These are phyloP conservation scores for Blastobotrys arbuscula DNA, from an alignment of 1,139 yeast genomes.

Conservation along the genomic window DNA sequence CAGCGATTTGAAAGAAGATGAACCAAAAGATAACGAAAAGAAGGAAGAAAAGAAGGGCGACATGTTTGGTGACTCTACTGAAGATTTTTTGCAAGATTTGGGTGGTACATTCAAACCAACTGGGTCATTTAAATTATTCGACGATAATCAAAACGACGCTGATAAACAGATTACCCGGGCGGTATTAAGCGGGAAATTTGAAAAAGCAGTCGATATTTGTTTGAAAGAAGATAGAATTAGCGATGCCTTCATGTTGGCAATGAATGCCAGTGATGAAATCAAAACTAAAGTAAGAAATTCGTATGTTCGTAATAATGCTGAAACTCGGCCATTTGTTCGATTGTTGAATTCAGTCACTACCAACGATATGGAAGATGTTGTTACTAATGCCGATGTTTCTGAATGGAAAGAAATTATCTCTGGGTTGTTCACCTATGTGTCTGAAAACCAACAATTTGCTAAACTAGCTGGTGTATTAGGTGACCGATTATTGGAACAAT, in stretches of 20 bases:
- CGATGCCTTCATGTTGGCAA: constrained; percentile 80
- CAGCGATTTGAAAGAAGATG: constrained; percentile 15
- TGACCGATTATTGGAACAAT: constrained; percentile 49
- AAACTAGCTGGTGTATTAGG: constrained; percentile 63
- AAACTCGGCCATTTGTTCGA: constrained; percentile 60
- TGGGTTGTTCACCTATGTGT: constrained; percentile 55
- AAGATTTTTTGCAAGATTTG: constrained; percentile 30
- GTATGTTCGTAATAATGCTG: constrained; percentile 57
- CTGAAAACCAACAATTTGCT: constrained; percentile 41
- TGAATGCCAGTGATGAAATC: constrained; percentile 54
- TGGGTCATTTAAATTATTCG: constrained; percentile 41
- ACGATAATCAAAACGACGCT: constrained; percentile 38
- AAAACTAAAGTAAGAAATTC: constrained; percentile 65
- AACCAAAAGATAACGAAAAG: constrained; percentile 10
- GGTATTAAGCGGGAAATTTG: constrained; percentile 57
- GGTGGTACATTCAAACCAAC: constrained; percentile 33
- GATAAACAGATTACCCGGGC: constrained; percentile 50
- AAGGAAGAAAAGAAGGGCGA: constrained; percentile 26
- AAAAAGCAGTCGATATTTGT: constrained; percentile 63
- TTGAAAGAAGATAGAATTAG: constrained; percentile 56
- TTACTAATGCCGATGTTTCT: constrained; percentile 65
- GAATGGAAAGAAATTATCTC: constrained; percentile 85
- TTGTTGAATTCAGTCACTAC: constrained; percentile 61
- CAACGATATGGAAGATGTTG: constrained; percentile 63
- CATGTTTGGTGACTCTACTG: constrained; percentile 25